phyloP scores from a whole-genome alignment of 2,329 filamentous ascomycete genomes.

The Endoconidiophora polonica region DNA sequence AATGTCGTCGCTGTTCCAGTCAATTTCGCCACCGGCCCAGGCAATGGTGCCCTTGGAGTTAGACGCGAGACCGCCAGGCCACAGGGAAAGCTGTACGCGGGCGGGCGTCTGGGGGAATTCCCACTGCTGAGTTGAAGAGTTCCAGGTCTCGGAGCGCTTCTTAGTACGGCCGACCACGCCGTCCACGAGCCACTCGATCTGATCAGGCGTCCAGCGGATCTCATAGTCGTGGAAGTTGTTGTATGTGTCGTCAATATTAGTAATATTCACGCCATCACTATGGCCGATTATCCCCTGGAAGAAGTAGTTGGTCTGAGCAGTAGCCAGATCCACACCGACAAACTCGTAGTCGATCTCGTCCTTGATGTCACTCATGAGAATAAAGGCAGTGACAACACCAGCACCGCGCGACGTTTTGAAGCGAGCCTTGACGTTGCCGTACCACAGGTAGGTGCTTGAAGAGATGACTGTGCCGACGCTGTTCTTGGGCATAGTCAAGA shows the following conservation, averaged over 20 bases:
- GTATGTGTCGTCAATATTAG: constrained; percentile 48
- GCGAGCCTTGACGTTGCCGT: constrained; percentile 74
- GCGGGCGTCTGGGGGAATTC: constrained; percentile 82
- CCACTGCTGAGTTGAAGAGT: constrained; percentile 64
- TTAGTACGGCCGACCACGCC: constrained; percentile 59
- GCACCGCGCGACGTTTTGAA: constrained; percentile 70
- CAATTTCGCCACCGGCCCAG: constrained; percentile 81
- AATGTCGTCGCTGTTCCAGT: constrained; percentile 75
- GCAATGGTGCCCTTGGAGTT: constrained; percentile 73
- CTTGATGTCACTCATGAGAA: constrained; percentile 86
- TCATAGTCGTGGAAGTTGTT: constrained; percentile 75
- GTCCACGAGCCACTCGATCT: constrained; percentile 75
- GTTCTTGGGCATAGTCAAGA: constrained; percentile 78
- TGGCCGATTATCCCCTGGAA: constrained; percentile 87
- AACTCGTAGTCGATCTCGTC: constrained; percentile 98
- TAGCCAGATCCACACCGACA: constrained; percentile 60
- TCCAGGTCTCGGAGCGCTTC: constrained; percentile 69
- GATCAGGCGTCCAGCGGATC: constrained; percentile 79
- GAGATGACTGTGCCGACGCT: constrained; percentile 79
- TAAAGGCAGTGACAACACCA: constrained; percentile 95
- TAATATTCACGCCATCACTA: constrained; percentile 56
- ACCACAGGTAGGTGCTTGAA: constrained; percentile 83
- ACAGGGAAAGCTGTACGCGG: constrained; percentile 84
- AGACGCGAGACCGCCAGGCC: constrained; percentile 69
- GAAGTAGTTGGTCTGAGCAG: constrained; percentile 90